These are phyloP conservation scores for Kwoniella bestiolae DNA, from an alignment of 768 basidiomycete genomes.

Conservation along the genomic window DNA sequence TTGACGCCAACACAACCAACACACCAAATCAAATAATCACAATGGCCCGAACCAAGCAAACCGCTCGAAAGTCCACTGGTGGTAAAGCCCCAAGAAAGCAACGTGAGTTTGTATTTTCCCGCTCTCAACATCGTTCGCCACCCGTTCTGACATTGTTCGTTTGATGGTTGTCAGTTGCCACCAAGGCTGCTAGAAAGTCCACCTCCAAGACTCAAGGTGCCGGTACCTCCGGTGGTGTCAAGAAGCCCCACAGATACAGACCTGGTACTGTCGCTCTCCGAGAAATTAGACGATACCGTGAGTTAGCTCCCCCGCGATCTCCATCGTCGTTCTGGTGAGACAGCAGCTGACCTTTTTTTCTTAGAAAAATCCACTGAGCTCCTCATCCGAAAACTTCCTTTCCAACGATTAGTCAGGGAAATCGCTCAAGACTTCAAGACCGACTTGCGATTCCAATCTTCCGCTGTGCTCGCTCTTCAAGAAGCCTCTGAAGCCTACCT, in stretches of 20 bases:
- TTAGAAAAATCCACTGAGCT: conserved; percentile 62
- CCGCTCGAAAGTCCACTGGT: conserved; percentile 97
- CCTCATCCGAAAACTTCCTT: conserved; percentile 64
- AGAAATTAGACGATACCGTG: conserved; percentile 62
- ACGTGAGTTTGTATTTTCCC: conserved; percentile 35
- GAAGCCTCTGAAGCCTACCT: conserved; percentile 70
- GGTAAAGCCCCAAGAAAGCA: conserved; percentile 64
- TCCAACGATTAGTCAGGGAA: conserved; percentile 76
- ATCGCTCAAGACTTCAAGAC: conserved; percentile 86
- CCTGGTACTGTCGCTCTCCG: conserved; percentile 62
- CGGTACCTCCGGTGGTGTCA: conserved; percentile 67
- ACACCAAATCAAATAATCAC: conserved; percentile 64
- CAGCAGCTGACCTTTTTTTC: no score
- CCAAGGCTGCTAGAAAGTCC: conserved; percentile 68
- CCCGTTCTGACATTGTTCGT: no score
- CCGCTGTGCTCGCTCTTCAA: conserved; percentile 64
- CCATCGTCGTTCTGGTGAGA: background rate
- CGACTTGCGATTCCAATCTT: conserved; percentile 71
- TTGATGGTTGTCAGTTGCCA: conserved; percentile 58
- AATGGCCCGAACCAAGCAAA: conserved; percentile 67
- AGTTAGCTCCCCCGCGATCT: conserved; percentile 13
- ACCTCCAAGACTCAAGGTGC: conserved; percentile 6
- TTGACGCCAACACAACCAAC: conserved; percentile 1
- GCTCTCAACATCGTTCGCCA: conserved; percentile 41
- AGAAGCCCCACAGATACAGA: conserved; percentile 78